Percentiles rank a stretch among this genome's conserved stretches.
Conservation (phyloP, 2,329 filamentous ascomycete genomes). For the Arthrobotrys iridis region DNA sequence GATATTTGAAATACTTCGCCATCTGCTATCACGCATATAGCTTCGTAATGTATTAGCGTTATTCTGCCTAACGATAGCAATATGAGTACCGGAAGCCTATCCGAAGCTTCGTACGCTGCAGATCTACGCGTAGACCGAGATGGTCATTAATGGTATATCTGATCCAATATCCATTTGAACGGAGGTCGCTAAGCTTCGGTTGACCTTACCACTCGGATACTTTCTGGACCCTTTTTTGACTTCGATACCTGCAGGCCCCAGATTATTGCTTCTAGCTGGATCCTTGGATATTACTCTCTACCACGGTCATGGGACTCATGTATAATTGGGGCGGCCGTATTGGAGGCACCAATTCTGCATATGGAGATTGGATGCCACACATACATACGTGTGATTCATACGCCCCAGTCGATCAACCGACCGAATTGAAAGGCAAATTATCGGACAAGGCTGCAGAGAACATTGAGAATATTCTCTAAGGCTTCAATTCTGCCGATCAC, state of each 20-base stretch:
- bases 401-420: conserved; percentile 21
- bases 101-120: conserved; percentile 35
- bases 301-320: conserved; percentile 33
- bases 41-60: conserved; percentile 27
- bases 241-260: conserved; percentile 30
- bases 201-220: conserved; percentile 34
- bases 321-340: conserved; percentile 14
- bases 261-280: conserved; percentile 10
- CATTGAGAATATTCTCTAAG: conserved; percentile 32
- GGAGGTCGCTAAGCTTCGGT: conserved; percentile 29
- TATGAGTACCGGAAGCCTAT: conserved; percentile 7
- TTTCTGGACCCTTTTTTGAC: conserved; percentile 38
- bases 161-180: background rate
- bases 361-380: conserved; percentile 24
- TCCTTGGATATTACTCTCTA: conserved; percentile 19
- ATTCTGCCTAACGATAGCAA: conserved; percentile 45
- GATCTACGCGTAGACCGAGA: conserved; percentile 42
- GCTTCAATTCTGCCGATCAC: conserved; percentile 27
- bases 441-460: conserved; percentile 20
- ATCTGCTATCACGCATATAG: conserved; percentile 38
- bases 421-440: conserved; percentile 13
- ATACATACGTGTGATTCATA: conserved; percentile 50
- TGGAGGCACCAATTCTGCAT: conserved; percentile 24
- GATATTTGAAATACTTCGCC: conserved; percentile 53
- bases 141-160: background rate